Percentiles rank a stretch among this genome's conserved stretches.
phyloP scores from a whole-genome alignment of 257 asterid genomes.

The Jaltomata sinuosa region DNA sequence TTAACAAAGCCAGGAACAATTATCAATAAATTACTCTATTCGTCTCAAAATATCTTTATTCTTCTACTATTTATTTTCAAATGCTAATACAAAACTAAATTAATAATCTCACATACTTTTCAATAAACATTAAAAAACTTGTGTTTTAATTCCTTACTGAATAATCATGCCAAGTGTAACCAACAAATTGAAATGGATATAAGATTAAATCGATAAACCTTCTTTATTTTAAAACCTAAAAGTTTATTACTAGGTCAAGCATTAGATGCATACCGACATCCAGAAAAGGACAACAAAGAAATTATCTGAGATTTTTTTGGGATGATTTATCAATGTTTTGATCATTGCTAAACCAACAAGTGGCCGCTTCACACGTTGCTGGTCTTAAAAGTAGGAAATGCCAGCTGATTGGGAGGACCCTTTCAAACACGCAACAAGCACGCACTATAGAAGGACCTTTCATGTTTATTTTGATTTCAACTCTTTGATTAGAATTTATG shows the following conservation, averaged over 20 bases:
- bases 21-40: not conserved
- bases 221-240: not conserved
- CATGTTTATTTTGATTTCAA: not conserved
- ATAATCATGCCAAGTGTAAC: not conserved
- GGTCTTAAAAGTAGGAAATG: not conserved
- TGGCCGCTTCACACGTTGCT: not conserved
- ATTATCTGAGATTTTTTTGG: not conserved
- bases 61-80: not conserved
- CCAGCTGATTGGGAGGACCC: not conserved
- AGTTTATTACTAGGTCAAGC: not conserved
- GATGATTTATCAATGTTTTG: not conserved
- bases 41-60: not conserved
- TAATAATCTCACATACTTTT: not conserved
- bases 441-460: not conserved
- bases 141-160: not conserved
- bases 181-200: not conserved
- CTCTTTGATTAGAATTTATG: not conserved
- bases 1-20: not conserved
- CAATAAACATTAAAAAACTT: not conserved
- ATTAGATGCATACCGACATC: not conserved
- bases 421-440: not conserved
- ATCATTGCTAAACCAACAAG: not conserved
- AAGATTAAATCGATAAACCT: not conserved
- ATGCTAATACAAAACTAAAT: not conserved
- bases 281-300: not conserved